A percentile compares a stretch with the other conserved stretches of the same genome.
Conservation (phyloP, 2,329 filamentous ascomycete genomes). For the Pseudogymnoascus sp. region DNA sequence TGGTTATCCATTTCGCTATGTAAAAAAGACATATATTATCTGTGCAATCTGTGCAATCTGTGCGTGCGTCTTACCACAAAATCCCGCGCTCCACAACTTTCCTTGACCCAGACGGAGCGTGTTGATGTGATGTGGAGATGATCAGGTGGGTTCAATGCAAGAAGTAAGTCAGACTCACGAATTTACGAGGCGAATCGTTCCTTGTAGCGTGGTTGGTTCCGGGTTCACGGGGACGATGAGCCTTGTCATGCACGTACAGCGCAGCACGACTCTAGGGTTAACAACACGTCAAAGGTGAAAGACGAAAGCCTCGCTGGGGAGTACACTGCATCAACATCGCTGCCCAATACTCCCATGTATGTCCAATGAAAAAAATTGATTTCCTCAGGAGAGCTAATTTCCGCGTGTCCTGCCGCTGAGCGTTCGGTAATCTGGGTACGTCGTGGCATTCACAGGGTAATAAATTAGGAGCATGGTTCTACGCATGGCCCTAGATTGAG, state of each 20-base stretch:
- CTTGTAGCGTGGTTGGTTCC: conserved; percentile 3
- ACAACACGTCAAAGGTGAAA: not conserved
- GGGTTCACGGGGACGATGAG: conserved; percentile 5
- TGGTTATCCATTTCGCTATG: conserved; percentile 3
- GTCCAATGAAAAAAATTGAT: not conserved
- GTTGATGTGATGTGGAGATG: not conserved
- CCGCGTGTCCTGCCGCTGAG: not conserved
- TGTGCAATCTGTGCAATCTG: not conserved
- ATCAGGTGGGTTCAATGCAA: conserved; percentile 3
- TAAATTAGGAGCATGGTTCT: not conserved
- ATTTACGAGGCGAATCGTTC: conserved; percentile 1
- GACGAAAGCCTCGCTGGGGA: conserved; percentile 2
- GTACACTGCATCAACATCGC: not conserved
- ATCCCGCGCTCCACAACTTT: not conserved
- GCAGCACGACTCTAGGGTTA: not conserved
- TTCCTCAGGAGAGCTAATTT: not conserved
- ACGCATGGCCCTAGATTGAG: conserved; percentile 2
- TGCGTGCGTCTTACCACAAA: not conserved
- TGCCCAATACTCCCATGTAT: conserved; percentile 2
- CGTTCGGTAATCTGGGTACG: not conserved
- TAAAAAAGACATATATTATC: conserved; percentile 7
- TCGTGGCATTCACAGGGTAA: not conserved
- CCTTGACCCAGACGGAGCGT: not conserved
- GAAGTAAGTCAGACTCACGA: not conserved
- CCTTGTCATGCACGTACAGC: conserved; percentile 7